Evolutionary conservation across 2,329 filamentous ascomycete genomes (phyloP).

Genomic region (Talaromyces piceae): DNA sequence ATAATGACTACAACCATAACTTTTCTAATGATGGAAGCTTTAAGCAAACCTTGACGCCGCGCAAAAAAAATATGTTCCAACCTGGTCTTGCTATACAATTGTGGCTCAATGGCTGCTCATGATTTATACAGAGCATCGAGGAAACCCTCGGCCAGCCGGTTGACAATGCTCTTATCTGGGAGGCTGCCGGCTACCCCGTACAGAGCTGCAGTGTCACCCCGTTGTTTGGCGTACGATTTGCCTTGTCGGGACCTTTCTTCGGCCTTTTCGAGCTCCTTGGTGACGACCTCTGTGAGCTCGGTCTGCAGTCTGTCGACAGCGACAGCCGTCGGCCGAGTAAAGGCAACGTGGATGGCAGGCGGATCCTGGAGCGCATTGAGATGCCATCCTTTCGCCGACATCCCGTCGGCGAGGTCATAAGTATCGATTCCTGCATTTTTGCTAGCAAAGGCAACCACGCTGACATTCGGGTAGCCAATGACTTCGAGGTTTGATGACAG

Average conservation of each 20-base stretch:
- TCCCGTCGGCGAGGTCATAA: slow-evolving; percentile 88
- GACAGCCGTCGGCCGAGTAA: slow-evolving; percentile 77
- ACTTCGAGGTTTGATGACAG: slow-evolving; percentile 69
- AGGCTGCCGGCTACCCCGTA: slow-evolving; percentile 93
- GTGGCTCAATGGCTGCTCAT: not conserved
- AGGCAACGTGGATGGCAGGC: slow-evolving; percentile 86
- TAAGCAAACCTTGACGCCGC: not conserved
- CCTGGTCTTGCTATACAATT: not conserved
- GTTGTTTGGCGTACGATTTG: slow-evolving; percentile 45
- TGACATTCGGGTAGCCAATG: slow-evolving; percentile 78
- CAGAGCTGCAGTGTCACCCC: slow-evolving; percentile 69
- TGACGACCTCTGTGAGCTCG: slow-evolving; percentile 56
- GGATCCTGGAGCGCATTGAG: slow-evolving; percentile 89
- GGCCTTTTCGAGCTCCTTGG: slow-evolving; percentile 72
- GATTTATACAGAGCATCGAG: slow-evolving; percentile 89
- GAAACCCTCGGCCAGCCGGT: slow-evolving; percentile 82
- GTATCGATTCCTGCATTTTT: slow-evolving; percentile 65
- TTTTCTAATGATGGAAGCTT: not conserved
- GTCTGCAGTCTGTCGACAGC: slow-evolving; percentile 70
- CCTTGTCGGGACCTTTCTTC: slow-evolving; percentile 58
- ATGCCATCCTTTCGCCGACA: slow-evolving; percentile 84
- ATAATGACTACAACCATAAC: not conserved
- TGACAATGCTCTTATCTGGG: slow-evolving; percentile 92
- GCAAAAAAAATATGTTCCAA: not conserved
- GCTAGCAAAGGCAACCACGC: slow-evolving; percentile 82